phyloP scores from a whole-genome alignment of 2,329 filamentous ascomycete genomes.

The Penicillium sp. region DNA sequence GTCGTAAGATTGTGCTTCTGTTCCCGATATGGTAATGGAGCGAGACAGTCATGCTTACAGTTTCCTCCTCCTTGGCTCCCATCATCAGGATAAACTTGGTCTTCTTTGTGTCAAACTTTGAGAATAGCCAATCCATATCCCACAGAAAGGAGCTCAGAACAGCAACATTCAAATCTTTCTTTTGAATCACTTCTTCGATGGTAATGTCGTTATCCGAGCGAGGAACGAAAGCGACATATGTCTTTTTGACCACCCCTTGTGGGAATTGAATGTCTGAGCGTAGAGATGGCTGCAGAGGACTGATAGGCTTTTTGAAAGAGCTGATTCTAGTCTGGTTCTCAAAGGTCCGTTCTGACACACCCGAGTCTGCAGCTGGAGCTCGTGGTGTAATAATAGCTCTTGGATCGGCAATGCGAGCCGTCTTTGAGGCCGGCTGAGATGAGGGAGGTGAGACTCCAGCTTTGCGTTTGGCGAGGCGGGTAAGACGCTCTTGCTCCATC shows the following conservation, averaged over 20 bases:
- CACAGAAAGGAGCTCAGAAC: slow-evolving; percentile 83
- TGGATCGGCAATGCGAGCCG: slow-evolving; percentile 10
- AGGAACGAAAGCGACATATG: slow-evolving; percentile 62
- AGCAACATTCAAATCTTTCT: slow-evolving; percentile 63
- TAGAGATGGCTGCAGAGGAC: slow-evolving; percentile 10
- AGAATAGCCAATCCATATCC: slow-evolving; percentile 72
- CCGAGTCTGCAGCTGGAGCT: not conserved
- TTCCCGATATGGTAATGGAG: not conserved
- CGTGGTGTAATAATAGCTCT: not conserved
- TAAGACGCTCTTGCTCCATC: slow-evolving; percentile 80
- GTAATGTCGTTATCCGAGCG: slow-evolving; percentile 68
- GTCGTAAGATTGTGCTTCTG: not conserved
- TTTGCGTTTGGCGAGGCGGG: slow-evolving; percentile 58
- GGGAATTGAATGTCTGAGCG: slow-evolving; percentile 43
- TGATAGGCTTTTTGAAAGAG: slow-evolving; percentile 3
- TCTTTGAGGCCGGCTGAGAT: slow-evolving; percentile 20
- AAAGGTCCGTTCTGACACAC: not conserved
- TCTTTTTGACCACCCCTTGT: slow-evolving; percentile 69
- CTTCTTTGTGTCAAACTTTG: slow-evolving; percentile 57
- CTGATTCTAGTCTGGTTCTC: not conserved
- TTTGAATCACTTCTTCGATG: slow-evolving; percentile 79
- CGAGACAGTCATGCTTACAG: slow-evolving; percentile 24
- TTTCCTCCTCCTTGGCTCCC: slow-evolving; percentile 50
- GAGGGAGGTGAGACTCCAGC: slow-evolving; percentile 33
- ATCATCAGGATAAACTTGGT: slow-evolving; percentile 62